These are phyloP conservation scores for Botrytis paeoniae DNA, from an alignment of 2,329 filamentous ascomycete species.

Conservation along the genomic window DNA sequence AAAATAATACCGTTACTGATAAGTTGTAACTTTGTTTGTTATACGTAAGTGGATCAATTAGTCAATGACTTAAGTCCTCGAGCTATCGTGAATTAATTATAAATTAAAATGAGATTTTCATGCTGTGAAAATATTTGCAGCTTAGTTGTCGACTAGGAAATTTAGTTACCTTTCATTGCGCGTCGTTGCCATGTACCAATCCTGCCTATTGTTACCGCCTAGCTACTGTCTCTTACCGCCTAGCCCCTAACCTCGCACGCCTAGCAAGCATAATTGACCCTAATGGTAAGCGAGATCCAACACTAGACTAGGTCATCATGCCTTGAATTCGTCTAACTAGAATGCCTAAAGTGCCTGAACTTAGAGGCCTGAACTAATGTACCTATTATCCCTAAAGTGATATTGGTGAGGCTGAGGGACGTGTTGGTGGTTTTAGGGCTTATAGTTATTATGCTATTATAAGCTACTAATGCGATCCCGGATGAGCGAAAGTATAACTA, in stretches of 20 bases:
- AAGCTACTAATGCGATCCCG: background rate
- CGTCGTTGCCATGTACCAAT: background rate
- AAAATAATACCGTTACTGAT: background rate
- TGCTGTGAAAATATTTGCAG: background rate
- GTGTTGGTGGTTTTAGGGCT: slow-evolving; percentile 3
- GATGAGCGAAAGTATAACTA: background rate
- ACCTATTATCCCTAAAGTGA: background rate
- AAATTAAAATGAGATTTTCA: slow-evolving; percentile 12
- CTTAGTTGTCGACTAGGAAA: background rate
- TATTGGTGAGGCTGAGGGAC: background rate
- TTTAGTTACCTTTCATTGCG: background rate
- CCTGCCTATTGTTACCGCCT: background rate
- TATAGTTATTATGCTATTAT: slow-evolving; percentile 2
- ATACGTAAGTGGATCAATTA: background rate
- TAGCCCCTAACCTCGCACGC: background rate
- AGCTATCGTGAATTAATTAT: background rate
- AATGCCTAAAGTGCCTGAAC: background rate
- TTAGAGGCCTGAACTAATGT: background rate
- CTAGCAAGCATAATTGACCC: background rate
- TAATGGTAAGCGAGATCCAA: background rate
- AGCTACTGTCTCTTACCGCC: background rate
- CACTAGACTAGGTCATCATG: background rate
- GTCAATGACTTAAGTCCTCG: background rate
- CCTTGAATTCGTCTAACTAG: background rate
- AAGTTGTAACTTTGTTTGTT: background rate